Percentiles rank a stretch among this genome's conserved stretches.
Conservation (phyloP, 78 protist species). For the Dictyostelium capitatum region DNA sequence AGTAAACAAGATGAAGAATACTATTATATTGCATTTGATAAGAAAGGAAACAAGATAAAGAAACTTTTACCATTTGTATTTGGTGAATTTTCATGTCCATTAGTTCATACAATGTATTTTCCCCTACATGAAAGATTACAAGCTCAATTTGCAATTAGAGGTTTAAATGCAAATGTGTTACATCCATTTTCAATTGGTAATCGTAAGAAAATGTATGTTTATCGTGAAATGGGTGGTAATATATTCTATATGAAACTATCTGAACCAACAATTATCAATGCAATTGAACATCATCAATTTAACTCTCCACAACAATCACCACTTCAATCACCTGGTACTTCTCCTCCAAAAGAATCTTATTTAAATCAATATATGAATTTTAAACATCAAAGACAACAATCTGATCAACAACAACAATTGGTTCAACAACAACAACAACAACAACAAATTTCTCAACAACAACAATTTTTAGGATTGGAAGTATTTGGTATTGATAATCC, state of each 20-base stretch:
- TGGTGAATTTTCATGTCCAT: conserved; percentile 69
- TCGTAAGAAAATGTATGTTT: conserved; percentile 76
- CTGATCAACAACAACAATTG: background rate
- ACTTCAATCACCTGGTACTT: conserved; percentile 46
- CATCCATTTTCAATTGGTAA: conserved; percentile 70
- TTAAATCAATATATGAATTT: background rate
- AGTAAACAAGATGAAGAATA: background rate
- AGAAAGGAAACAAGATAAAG: conserved; percentile 5
- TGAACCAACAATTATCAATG: conserved; percentile 18
- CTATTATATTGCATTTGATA: conserved; percentile 7
- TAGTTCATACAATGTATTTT: conserved; percentile 44
- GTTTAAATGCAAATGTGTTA: conserved; percentile 38
- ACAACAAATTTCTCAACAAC: background rate
- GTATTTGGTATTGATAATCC: conserved; percentile 79
- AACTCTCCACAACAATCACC: conserved; percentile 80
- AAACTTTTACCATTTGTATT: conserved; percentile 16
- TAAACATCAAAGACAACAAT: background rate
- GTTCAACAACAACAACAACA: background rate
- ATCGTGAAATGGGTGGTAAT: conserved; percentile 72
- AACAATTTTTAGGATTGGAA: conserved; percentile 34
- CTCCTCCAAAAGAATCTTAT: conserved; percentile 69
- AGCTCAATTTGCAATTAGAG: conserved; percentile 46
- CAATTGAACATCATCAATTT: conserved; percentile 3
- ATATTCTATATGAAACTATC: conserved; percentile 67
- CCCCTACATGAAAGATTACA: conserved; percentile 46